phyloP scores from a whole-genome alignment of 176 grass and related monocot species.

The Musa troglodytarum region DNA sequence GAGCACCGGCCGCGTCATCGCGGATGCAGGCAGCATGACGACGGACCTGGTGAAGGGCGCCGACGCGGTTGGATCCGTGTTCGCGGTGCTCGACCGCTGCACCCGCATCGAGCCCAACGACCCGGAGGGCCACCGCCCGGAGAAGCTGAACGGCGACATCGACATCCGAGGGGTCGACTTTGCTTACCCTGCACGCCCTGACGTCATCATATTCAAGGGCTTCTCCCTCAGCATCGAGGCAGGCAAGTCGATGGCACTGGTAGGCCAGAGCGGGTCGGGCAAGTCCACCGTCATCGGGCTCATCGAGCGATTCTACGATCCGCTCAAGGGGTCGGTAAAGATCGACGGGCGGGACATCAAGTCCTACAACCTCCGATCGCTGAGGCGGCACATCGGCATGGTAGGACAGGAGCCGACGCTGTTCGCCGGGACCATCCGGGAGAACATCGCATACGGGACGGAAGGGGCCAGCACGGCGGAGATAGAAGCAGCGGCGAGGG shows the following conservation, averaged over 20 bases:
- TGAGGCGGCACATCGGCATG: constrained; percentile 71
- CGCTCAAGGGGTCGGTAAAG: constrained; percentile 50
- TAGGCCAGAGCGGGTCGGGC: constrained; percentile 91
- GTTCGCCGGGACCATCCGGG: constrained; percentile 66
- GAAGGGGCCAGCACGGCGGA: constrained; percentile 50
- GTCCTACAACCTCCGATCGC: constrained; percentile 53
- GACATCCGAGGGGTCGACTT: constrained; percentile 77
- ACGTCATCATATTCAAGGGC: constrained; percentile 74
- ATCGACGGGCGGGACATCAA: constrained; percentile 71
- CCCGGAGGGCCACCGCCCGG: constrained; percentile 46
- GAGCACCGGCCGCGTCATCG: constrained; percentile 92
- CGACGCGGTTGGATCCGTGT: constrained; percentile 75
- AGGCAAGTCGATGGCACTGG: constrained; percentile 81
- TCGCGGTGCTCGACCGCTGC: constrained; percentile 67
- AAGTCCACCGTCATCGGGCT: constrained; percentile 95
- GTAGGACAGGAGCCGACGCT: constrained; percentile 96
- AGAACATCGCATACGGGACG: constrained; percentile 76
- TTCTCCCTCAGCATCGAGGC: constrained; percentile 76
- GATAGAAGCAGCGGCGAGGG: constrained; percentile 69
- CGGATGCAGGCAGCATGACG: constrained; percentile 94
- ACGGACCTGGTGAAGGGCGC: constrained; percentile 91
- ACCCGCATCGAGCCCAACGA: constrained; percentile 74
- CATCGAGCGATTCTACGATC: constrained; percentile 93
- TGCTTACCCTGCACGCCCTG: constrained; percentile 58
- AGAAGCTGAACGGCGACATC: constrained; percentile 57